Evolutionary conservation across 2,329 filamentous ascomycete genomes (phyloP).

Genomic region (Ophiosphaerella korrae): DNA sequence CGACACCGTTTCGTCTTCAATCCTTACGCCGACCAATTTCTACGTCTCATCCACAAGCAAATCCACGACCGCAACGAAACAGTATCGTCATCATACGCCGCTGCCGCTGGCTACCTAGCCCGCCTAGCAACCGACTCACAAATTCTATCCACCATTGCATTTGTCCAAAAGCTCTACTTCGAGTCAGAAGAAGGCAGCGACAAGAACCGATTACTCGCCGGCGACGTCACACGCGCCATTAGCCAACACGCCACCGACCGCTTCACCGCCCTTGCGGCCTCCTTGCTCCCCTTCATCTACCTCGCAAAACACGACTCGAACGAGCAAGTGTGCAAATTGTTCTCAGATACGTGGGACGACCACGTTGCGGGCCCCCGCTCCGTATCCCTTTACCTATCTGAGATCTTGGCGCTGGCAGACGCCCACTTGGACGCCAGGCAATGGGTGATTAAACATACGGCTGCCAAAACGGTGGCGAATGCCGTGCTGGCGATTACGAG

Average conservation of each 20-base stretch:
- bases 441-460: conserved; percentile 90
- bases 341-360: conserved; percentile 84
- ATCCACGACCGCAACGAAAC: conserved; percentile 92
- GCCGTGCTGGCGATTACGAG: conserved; percentile 67
- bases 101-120: conserved; percentile 83
- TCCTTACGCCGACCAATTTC: conserved; percentile 74
- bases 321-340: conserved; percentile 77
- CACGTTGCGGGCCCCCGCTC: conserved; percentile 85
- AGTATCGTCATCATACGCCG: conserved; percentile 86
- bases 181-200: conserved; percentile 78
- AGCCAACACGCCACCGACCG: conserved; percentile 88
- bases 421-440: conserved; percentile 76
- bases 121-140: conserved; percentile 65
- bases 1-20: conserved; percentile 76
- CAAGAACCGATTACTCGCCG: conserved; percentile 72
- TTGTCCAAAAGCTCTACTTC: conserved; percentile 75
- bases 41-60: conserved; percentile 78
- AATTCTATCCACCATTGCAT: conserved; percentile 59
- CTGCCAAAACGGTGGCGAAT: conserved; percentile 78
- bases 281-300: conserved; percentile 85
- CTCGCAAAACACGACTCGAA: conserved; percentile 85
- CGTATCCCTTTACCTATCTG: conserved; percentile 80
- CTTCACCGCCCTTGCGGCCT: conserved; percentile 76
- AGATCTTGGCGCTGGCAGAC: conserved; percentile 74
- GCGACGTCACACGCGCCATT: conserved; percentile 81